Evolutionary conservation across 805 yeast species (phyloP).

Genomic region (Brettanomyces anomalus): DNA sequence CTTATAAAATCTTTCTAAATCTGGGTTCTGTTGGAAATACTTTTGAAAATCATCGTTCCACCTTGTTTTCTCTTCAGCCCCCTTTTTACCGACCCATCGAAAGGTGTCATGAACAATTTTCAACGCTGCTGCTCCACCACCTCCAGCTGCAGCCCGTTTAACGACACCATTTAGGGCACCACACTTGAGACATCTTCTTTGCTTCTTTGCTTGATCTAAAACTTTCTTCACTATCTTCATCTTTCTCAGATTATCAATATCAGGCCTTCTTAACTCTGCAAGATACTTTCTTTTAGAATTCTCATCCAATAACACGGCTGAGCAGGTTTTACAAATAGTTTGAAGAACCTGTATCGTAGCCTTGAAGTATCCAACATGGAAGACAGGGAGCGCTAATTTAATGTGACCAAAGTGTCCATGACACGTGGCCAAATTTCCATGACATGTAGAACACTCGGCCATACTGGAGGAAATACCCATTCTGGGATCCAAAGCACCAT

Average conservation of each 20-base stretch:
- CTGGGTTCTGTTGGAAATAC: constrained; percentile 72
- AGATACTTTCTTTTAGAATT: constrained; percentile 58
- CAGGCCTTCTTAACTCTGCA: constrained; percentile 78
- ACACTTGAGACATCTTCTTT: constrained; percentile 82
- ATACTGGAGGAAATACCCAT: constrained; percentile 92
- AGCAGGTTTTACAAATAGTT: constrained; percentile 85
- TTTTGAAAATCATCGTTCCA: constrained; percentile 86
- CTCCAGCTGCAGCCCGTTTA: constrained; percentile 89
- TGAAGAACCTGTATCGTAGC: constrained; percentile 82
- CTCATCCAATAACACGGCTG: constrained; percentile 68
- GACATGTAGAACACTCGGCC: constrained; percentile 86
- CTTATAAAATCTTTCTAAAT: constrained; percentile 76
- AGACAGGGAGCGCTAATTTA: constrained; percentile 87
- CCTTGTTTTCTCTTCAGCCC: constrained; percentile 69
- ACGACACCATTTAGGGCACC: constrained; percentile 93
- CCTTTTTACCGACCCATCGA: constrained; percentile 89
- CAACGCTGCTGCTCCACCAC: constrained; percentile 86
- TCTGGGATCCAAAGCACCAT: constrained; percentile 84
- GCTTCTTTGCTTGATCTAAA: constrained; percentile 90
- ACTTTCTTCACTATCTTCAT: constrained; percentile 81
- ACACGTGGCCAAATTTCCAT: constrained; percentile 85
- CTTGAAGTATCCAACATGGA: constrained; percentile 96
- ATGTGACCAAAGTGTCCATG: constrained; percentile 99
- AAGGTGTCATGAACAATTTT: constrained; percentile 94
- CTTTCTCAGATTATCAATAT: constrained; percentile 81